Evolutionary conservation across 306 rosid genomes (phyloP), one percentile per base, ranked within the genome.

Genomic region (Herpetospermum pedunculosum): DNA sequence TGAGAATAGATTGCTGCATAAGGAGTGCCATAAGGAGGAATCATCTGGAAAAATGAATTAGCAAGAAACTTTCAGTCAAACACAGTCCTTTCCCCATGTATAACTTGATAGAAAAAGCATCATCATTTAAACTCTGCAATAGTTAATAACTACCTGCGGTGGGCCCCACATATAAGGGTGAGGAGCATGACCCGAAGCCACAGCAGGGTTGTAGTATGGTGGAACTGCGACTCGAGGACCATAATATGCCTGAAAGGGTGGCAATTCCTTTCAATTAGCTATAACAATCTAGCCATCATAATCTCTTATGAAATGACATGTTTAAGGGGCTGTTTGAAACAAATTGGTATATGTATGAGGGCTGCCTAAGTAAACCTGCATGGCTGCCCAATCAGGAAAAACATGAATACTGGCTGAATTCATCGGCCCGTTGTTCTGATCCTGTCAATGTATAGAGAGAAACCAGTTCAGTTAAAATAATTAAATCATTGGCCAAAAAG

Each of bases 101-200:
- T 49, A n/a, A 52, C 8, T 29, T 50, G 72, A 78, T 46, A 29
- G 19, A 0, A 74, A 26, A 38, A 40, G 21, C 28, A 30, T 72
- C 19, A 5, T 38, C 11, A 23, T 64, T 71, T 38, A 8, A 43
- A 44, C n/a, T 6, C 32, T 65, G 57, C 43, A 62, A 52, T 80
- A 75, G 58, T 25, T 70, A 76, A 38, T 28, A 55, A 49, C 74
- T 84, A 91, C 99, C 95, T 94, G 99, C 47, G 98, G 91, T 65
- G 99, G 91, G 5, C 90, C 92, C 99, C 99, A 91, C 90, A 94
- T 89, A 76, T 88, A 94, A 57, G 99, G 96, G 73, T 88, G 99
- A 73, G 95, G 95, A 69, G 95, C 82, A 40, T 89, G 99, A 76
- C 92, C 96, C 30, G 96, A 77, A 77, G 90, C 85, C 58, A 82